Base-by-base conservation (phyloP, 148 eudicot genomes). In the Rhododendron ovatum region DNA sequence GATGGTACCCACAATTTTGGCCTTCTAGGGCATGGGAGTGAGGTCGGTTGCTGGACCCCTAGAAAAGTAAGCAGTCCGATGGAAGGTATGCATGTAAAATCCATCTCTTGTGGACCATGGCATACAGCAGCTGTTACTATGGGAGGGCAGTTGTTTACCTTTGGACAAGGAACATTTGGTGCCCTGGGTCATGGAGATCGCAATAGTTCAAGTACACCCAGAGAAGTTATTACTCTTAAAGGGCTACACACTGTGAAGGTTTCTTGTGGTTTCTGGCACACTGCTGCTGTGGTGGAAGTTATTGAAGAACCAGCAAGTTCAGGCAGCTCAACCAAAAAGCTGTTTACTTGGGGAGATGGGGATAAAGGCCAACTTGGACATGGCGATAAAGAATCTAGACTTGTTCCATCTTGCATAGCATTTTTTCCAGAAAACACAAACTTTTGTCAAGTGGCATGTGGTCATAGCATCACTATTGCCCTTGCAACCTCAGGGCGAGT, bases 301-400 rank as follows among this genome's bases (percentile, higher is more conserved):
- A 86, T 86, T 84, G 86, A 83, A 86, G 93, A 90, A 47, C 63
- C 86, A 57, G 85, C 92, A 78, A 90, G 88, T 89, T 90, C 93
- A 50, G 88, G 89, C 87, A 85, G 86, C 84, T 88, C 92, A 75
- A 82, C 89, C 37, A 91, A 93, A 47, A 92, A 92, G 88, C 89
- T 95, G 13, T 95, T 92, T 84, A 93, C 98, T 20, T 95, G 96
- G 98, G 98, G 98, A n/a, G 90, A 90, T 89, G 98, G 95, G 78
- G 94, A 91, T 75, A 89, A 91, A 86, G 98, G 98, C 20, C 94
- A 91, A 55, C 95, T 95, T 86, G 98, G 98, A 26, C 98, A 95
- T 90, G 98, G 96, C 11, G 94, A 95, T 87, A 91, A 88, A 83
- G 91, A 89, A 73, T 79, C 92, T 80, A 92, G 85, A 88, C 90